Evolutionary conservation across 305 asterid species (phyloP), one percentile per base, ranked within the genome.

Genomic region (Plantago coronopus): DNA sequence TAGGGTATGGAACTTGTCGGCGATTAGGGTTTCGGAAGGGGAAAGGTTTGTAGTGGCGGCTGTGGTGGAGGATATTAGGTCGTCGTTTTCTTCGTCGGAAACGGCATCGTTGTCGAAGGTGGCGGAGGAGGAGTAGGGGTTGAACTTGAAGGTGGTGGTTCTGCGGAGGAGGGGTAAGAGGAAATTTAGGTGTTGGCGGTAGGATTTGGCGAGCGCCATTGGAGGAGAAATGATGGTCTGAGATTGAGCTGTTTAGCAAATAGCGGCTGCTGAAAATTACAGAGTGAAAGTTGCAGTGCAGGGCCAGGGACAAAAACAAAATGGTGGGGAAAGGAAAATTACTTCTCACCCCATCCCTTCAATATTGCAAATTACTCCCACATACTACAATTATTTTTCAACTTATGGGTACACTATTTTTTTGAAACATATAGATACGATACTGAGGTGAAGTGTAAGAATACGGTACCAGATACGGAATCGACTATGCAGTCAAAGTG

Each of bases 1-100:
- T 48, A 81, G 48, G 21, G 78, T 64, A 47, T 84, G 83, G 69
- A 86, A 67, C 14, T 77, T 78, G 3, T 83, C 78, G 54, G 83
- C 83, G 29, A 73, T 19, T 9, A 67, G 72, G 23, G 64, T 53
- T 54, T 89, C 96, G 29, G 66, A 74, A 3, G 73, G 64, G 3
- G 91, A 72, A 57, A 79, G 78, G 8, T 48, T 56, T 19, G 61
- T 59, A 54, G 69, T 37, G 68, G 72, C 17, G 67, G n/a, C n/a
- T n/a, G 22, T 5, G 23, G 9, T 11, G 7, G 67, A 45, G 45
- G 64, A 38, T 23, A 48, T 29, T n/a, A n/a, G n/a, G 37, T 68
- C 74, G 16, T 68, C 80, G 70, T 27, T 27, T 31, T 73, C 73
- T 27, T 66, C 78, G 57, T 59, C 79, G 6, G 63, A 2, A 13